Evolutionary conservation across 345 rosid species (phyloP).

Genomic region (Dovyalis caffra): DNA sequence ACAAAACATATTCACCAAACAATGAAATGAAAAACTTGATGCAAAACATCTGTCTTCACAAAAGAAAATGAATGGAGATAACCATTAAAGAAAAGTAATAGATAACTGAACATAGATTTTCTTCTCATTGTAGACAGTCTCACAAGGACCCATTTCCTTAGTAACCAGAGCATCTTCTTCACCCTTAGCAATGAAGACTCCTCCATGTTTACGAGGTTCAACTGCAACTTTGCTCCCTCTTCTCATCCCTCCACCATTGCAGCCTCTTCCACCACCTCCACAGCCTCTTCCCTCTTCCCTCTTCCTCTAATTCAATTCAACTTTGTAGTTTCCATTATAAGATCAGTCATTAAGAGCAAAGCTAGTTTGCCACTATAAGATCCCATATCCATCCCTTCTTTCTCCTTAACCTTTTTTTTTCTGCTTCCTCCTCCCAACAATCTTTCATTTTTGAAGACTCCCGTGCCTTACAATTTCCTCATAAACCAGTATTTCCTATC

Average conservation of each 20-base stretch:
- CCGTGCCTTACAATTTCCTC: too few species aligned
- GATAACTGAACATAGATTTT: slow-evolving; percentile 76
- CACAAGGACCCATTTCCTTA: slow-evolving; percentile 85
- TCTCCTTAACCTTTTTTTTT: too few species aligned
- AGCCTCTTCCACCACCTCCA: slow-evolving; percentile 46
- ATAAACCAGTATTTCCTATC: too few species aligned
- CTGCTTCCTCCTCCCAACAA: too few species aligned
- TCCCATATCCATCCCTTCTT: too few species aligned
- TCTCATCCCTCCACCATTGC: slow-evolving; percentile 73
- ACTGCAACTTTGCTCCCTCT: slow-evolving; percentile 84
- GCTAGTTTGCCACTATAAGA: too few species aligned
- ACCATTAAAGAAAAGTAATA: not conserved
- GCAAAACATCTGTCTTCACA: not conserved
- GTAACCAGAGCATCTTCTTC: slow-evolving; percentile 93
- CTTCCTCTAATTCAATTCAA: too few species aligned
- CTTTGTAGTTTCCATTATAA: too few species aligned
- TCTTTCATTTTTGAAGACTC: too few species aligned
- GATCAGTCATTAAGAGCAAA: too few species aligned
- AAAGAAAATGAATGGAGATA: not conserved
- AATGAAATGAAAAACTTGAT: not conserved
- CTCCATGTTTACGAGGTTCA: slow-evolving; percentile 86
- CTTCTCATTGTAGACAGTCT: slow-evolving; percentile 95
- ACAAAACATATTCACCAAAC: not conserved
- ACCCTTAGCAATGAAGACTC: slow-evolving; percentile 87
- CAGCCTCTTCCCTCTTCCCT: slow-evolving; percentile 35